These are phyloP conservation scores for Pythium dissotocum DNA, from an alignment of 352 stramenopile species.

Conservation along the genomic window DNA sequence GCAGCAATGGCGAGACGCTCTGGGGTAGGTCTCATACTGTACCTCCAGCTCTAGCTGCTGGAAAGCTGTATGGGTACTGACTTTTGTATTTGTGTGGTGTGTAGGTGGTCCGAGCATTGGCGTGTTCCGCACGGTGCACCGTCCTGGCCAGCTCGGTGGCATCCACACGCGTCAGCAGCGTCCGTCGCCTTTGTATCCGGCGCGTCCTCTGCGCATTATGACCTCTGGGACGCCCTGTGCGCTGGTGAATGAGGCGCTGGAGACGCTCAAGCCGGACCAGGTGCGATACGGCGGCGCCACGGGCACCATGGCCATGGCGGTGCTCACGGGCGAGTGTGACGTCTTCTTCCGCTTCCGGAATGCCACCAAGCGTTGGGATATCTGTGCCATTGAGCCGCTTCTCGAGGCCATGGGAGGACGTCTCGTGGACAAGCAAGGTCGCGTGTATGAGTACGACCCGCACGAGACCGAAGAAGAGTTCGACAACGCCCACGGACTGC, in stretches of 20 bases:
- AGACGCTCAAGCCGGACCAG: constrained; percentile 33
- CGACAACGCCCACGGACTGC: constrained; percentile 62
- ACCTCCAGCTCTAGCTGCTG: not conserved
- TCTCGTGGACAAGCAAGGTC: constrained; percentile 57
- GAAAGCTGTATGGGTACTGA: not conserved
- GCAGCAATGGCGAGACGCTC: constrained; percentile 52
- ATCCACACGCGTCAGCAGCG: constrained; percentile 26
- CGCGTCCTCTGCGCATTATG: constrained; percentile 47
- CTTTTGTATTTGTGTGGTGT: not conserved
- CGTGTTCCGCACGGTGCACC: constrained; percentile 50
- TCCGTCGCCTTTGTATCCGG: constrained; percentile 33
- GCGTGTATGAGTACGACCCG: constrained; percentile 65
- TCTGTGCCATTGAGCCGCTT: constrained; percentile 70
- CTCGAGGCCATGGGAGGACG: constrained; percentile 55
- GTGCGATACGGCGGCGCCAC: constrained; percentile 62
- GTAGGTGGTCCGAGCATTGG: constrained; percentile 55
- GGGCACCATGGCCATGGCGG: constrained; percentile 69
- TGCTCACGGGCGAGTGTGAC: constrained; percentile 63
- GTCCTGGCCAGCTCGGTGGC: constrained; percentile 31
- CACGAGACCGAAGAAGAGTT: constrained; percentile 45
- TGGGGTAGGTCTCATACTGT: constrained; percentile 44
- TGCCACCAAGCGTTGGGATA: constrained; percentile 78
- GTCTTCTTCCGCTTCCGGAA: constrained; percentile 71
- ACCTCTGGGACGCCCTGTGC: constrained; percentile 59
- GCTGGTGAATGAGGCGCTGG: constrained; percentile 45